These are phyloP conservation scores for Tardiomyces digboiensis DNA, from an alignment of 1,139 yeast species.

Conservation along the genomic window DNA sequence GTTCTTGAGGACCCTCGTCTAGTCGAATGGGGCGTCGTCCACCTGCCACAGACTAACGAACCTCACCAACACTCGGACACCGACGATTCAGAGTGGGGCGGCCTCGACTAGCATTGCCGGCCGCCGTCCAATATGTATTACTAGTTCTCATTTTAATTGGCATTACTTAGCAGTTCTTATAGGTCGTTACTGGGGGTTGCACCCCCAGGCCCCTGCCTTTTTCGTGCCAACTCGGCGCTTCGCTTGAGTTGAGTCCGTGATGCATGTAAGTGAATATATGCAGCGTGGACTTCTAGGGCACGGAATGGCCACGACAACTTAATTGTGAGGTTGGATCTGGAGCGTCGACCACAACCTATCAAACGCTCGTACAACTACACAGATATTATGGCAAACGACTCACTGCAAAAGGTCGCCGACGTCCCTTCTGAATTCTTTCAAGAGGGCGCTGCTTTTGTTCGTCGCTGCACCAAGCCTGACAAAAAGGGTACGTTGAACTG, in stretches of 20 bases:
- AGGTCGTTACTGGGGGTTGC: too few relatives aligned
- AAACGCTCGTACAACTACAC: background rate
- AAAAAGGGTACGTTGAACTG: conserved; percentile 47
- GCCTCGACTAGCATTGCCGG: conserved; percentile 11
- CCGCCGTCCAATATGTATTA: too few relatives aligned
- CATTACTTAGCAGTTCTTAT: too few relatives aligned
- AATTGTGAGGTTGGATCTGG: background rate
- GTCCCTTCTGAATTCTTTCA: conserved; percentile 86
- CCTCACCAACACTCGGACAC: conserved; percentile 21
- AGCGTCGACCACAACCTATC: background rate
- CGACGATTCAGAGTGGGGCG: conserved; percentile 13
- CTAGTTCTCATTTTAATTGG: too few relatives aligned
- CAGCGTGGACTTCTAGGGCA: too few relatives aligned
- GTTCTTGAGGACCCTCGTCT: conserved; percentile 58
- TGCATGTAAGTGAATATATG: too few relatives aligned
- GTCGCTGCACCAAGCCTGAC: conserved; percentile 91
- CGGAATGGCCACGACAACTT: background rate
- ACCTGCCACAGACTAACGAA: conserved; percentile 17
- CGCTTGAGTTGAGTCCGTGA: too few relatives aligned
- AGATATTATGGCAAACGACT: conserved; percentile 7
- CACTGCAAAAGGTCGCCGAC: conserved; percentile 71
- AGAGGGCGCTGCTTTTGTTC: conserved; percentile 83
- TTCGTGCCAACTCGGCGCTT: too few relatives aligned
- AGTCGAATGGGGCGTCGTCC: conserved; percentile 53
- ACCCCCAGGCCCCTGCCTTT: too few relatives aligned